Evolutionary conservation across 2,329 filamentous ascomycete genomes (phyloP).

Genomic region (Zopfia rhizophila): DNA sequence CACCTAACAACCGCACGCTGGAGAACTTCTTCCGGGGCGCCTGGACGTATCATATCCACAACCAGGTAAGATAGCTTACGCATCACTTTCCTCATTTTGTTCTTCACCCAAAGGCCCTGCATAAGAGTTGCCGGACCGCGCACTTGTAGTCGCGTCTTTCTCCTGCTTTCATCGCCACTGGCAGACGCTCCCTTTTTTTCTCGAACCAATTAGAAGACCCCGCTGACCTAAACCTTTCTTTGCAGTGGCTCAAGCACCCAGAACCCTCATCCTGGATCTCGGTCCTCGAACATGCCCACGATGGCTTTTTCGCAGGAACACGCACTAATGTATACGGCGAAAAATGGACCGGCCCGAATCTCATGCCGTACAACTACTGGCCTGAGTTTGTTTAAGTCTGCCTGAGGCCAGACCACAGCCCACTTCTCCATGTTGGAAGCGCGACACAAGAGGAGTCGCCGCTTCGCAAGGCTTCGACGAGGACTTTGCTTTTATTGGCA

Average conservation of each 20-base stretch:
- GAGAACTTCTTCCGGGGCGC: conserved; percentile 67
- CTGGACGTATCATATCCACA: conserved; percentile 69
- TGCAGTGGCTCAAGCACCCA: conserved; percentile 65
- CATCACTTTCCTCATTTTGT: not conserved
- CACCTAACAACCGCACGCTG: conserved; percentile 66
- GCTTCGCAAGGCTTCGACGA: too few species aligned
- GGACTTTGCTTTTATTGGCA: too few species aligned
- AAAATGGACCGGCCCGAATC: conserved; percentile 61
- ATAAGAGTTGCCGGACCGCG: conserved; percentile 1
- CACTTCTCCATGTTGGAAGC: too few species aligned
- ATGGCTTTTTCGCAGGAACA: conserved; percentile 63
- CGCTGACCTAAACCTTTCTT: conserved; percentile 30
- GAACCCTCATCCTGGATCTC: conserved; percentile 67
- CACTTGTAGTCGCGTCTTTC: not conserved
- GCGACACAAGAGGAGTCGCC: too few species aligned
- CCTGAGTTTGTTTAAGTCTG: conserved; percentile 62
- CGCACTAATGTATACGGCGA: conserved; percentile 65
- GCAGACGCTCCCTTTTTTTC: conserved; percentile 3
- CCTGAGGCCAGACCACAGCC: too few species aligned
- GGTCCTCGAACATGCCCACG: conserved; percentile 63
- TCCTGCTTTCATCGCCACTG: not conserved
- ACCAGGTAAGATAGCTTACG: conserved; percentile 58
- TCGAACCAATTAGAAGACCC: conserved; percentile 23
- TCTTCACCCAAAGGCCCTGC: conserved; percentile 14
- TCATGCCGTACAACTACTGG: conserved; percentile 62